These are phyloP conservation scores for Esteya vermicola DNA, from an alignment of 2,329 filamentous ascomycete genomes.

Conservation along the genomic window DNA sequence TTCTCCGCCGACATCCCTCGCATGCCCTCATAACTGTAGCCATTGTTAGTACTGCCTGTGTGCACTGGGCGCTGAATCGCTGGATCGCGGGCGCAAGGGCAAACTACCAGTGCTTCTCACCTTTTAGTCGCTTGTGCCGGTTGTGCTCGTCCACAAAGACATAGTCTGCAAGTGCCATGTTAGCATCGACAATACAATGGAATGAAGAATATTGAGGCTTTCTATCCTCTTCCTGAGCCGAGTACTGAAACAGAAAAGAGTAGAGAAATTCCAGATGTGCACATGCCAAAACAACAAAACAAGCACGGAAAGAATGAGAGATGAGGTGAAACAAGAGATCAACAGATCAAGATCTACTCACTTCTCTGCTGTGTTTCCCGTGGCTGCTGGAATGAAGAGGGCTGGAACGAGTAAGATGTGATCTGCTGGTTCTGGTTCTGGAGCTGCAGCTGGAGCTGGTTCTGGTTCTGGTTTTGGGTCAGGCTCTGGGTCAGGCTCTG, in stretches of 20 bases:
- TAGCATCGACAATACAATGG: no score
- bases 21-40: conserved; percentile 86
- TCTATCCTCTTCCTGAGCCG: no score
- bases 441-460: no score
- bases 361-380: conserved; percentile 75
- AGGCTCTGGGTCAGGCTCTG: no score
- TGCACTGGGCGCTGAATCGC: not conserved
- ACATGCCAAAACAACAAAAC: not conserved
- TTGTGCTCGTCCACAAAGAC: conserved; percentile 99
- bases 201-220: no score
- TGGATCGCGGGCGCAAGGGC: not conserved
- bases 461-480: no score
- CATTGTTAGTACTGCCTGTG: no score
- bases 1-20: conserved; percentile 84
- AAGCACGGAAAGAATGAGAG: no score
- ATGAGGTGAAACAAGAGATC: not conserved
- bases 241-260: not conserved
- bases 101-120: conserved; percentile 33
- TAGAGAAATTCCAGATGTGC: no score
- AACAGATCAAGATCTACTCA: conserved; percentile 22
- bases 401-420: conserved; percentile 65
- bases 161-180: conserved; percentile 53
- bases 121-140: conserved; percentile 90
- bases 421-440: conserved; percentile 55
- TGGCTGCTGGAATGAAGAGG: conserved; percentile 42